Conservation (phyloP, 2,329 filamentous ascomycete genomes). For the Fusarium tjaetaba region DNA sequence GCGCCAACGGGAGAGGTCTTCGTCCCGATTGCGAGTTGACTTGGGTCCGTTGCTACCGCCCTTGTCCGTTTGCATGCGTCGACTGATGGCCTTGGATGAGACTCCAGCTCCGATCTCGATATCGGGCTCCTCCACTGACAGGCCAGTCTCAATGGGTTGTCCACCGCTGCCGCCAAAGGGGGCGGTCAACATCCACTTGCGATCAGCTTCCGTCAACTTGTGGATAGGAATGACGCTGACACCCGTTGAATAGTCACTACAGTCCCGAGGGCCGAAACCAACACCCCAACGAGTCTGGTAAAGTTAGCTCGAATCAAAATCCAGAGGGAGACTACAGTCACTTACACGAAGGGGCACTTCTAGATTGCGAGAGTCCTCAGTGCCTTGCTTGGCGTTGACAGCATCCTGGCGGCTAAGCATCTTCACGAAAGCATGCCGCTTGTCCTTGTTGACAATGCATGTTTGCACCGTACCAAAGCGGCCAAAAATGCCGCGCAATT, state of each 20-base stretch:
- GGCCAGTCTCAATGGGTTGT: conserved; percentile 78
- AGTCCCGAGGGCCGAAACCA: conserved; percentile 95
- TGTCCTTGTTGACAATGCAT: conserved; percentile 97
- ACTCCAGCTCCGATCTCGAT: conserved; percentile 98
- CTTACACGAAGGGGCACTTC: conserved; percentile 79
- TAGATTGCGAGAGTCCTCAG: conserved; percentile 80
- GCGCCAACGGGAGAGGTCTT: conserved; percentile 48
- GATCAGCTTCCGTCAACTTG: conserved; percentile 92
- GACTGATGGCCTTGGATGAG: conserved; percentile 86
- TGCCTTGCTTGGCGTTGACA: conserved; percentile 82
- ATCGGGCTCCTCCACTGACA: conserved; percentile 96
- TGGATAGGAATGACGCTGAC: conserved; percentile 93
- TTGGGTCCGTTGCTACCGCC: conserved; percentile 72
- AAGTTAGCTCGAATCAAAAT: conserved; percentile 38
- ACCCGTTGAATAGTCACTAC: conserved; percentile 93
- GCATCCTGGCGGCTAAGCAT: conserved; percentile 93
- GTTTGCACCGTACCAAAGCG: conserved; percentile 91
- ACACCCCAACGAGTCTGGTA: conserved; percentile 94
- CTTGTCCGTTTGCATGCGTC: conserved; percentile 75
- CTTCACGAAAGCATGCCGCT: conserved; percentile 98
- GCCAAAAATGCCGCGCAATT: conserved; percentile 82
- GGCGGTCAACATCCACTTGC: conserved; percentile 96
- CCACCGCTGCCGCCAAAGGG: conserved; percentile 94
- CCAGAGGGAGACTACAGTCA: conserved; percentile 17
- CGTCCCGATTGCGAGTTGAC: conserved; percentile 62